Evolutionary conservation across 306 rosid genomes (phyloP).

Genomic region (Cicer arietinum): DNA sequence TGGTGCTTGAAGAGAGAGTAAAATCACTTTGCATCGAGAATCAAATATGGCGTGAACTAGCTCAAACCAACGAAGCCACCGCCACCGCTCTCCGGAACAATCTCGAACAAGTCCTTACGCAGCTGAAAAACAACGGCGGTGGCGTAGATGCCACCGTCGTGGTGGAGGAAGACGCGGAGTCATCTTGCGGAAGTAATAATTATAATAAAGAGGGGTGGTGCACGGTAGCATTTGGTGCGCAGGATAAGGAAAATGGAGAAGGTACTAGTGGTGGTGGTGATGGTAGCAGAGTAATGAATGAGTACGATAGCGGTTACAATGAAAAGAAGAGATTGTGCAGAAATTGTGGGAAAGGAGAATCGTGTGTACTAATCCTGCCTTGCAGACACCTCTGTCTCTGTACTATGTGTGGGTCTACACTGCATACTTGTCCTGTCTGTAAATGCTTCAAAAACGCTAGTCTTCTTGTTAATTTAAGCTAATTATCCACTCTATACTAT

Average conservation of each 20-base stretch:
- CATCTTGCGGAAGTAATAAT: conserved; percentile 65
- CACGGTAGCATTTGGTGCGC: conserved; percentile 14
- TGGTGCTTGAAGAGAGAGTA: conserved; percentile 66
- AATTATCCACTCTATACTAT: not conserved
- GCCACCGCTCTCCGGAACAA: conserved; percentile 70
- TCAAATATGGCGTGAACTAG: conserved; percentile 83
- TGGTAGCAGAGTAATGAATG: not conserved
- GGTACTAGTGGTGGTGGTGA: not conserved
- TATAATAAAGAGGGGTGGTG: conserved; percentile 46
- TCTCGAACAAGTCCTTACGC: conserved; percentile 64
- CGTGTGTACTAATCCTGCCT: conserved; percentile 79
- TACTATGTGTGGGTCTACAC: conserved; percentile 62
- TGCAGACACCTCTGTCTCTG: conserved; percentile 91
- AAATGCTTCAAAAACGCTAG: conserved; percentile 68
- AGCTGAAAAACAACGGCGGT: conserved; percentile 39
- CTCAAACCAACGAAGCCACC: conserved; percentile 78
- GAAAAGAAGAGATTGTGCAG: conserved; percentile 58
- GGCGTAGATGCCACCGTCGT: not conserved
- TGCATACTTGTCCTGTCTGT: conserved; percentile 82
- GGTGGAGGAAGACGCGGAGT: conserved; percentile 54
- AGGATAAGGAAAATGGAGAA: conserved; percentile 32
- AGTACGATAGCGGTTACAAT: not conserved
- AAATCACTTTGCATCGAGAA: conserved; percentile 67
- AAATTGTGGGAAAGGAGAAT: conserved; percentile 74
- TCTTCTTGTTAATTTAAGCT: conserved; percentile 64